Percentiles rank a stretch among this genome's conserved stretches.
phyloP scores from a whole-genome alignment of 164 flowering plant species.

The Buxus sempervirens region DNA sequence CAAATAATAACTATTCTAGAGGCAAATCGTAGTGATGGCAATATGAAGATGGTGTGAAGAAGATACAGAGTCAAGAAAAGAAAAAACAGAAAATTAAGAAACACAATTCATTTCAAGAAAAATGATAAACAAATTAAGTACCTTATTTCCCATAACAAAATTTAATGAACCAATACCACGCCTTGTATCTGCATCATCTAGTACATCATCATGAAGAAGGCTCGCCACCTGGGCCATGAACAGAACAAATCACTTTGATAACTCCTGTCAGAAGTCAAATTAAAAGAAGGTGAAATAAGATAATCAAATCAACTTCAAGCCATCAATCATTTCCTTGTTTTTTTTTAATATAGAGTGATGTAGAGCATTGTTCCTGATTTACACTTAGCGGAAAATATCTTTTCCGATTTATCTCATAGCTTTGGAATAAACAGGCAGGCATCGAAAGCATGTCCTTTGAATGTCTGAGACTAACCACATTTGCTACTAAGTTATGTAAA shows the following conservation, averaged over 20 bases:
- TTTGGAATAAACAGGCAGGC: not conserved
- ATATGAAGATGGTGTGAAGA: too few relatives aligned
- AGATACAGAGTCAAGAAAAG: not conserved
- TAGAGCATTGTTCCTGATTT: too few relatives aligned
- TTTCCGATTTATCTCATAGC: not conserved
- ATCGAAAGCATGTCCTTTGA: not conserved
- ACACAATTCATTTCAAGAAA: not conserved
- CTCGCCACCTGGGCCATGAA: conserved; percentile 76
- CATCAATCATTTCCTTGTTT: too few relatives aligned
- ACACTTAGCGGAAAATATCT: too few relatives aligned
- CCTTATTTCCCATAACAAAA: conserved; percentile 95
- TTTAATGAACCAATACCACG: conserved; percentile 93
- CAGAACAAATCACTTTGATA: conserved; percentile 1
- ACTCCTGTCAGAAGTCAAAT: not conserved
- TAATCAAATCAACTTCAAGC: too few relatives aligned
- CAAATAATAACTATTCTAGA: too few relatives aligned
- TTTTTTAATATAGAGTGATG: too few relatives aligned
- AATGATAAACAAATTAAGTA: conserved; percentile 17
- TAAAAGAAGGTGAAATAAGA: not conserved
- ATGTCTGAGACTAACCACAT: not conserved
- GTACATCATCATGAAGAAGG: conserved; percentile 97
- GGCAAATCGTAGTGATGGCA: not conserved
- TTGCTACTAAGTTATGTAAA: not conserved
- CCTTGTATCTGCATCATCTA: conserved; percentile 96
- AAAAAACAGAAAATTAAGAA: not conserved